Conservation (phyloP, 768 basidiomycete genomes). For the Lepiota brunneoincarnata region DNA sequence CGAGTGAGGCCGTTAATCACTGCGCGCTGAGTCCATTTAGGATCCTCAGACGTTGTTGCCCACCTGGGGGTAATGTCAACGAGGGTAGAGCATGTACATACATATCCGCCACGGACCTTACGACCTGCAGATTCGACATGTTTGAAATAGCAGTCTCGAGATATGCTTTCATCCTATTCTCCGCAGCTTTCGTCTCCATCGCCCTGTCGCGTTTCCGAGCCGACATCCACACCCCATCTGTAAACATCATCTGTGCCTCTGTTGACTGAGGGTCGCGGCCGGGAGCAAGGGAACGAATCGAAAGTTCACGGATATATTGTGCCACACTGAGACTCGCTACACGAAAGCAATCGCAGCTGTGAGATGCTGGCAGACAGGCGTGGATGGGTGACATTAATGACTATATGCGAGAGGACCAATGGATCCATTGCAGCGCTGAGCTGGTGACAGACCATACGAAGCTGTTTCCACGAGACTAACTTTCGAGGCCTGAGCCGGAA, state of each 20-base stretch:
- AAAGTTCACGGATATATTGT: slow-evolving; percentile 1
- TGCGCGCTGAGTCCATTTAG: slow-evolving; percentile 1
- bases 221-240: background rate
- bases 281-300: slow-evolving; percentile 1
- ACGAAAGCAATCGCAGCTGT: background rate
- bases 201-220: background rate
- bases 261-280: background rate
- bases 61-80: background rate
- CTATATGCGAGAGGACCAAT: background rate
- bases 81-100: slow-evolving; percentile 1
- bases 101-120: background rate
- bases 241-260: background rate
- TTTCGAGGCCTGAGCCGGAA: background rate
- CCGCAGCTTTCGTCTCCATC: background rate
- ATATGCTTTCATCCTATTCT: background rate
- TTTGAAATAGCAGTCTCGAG: slow-evolving; percentile 6
- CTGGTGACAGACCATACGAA: slow-evolving; percentile 4
- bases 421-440: slow-evolving; percentile 4
- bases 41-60: background rate
- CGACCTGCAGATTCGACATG: slow-evolving; percentile 1
- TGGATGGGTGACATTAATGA: slow-evolving; percentile 4
- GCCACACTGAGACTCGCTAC: background rate
- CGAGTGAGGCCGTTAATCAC: background rate
- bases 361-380: background rate
- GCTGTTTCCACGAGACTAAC: slow-evolving; percentile 1